Evolutionary conservation across 371 early-diverging fungal genomes (phyloP), one percentile per base, ranked within the genome.

Genomic region (Astathelohania contejeani): DNA sequence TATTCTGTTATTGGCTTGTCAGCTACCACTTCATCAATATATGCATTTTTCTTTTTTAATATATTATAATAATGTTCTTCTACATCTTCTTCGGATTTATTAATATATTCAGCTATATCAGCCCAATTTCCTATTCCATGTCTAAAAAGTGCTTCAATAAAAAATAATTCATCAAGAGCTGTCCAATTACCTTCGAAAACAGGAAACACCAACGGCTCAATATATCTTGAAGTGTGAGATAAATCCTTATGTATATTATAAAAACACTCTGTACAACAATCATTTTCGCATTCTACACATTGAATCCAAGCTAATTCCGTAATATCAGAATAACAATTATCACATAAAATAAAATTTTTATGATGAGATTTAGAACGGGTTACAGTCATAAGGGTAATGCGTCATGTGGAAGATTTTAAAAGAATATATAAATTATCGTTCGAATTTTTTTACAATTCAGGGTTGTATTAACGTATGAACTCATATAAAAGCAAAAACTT

Each of bases 121-220:
- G 53, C 29, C 66, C 67, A 71, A 49, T 74, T 74, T 26, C 72
- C 72, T 24, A 71, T 55, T 37, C 75, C 75, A 48, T 47, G 60
- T 28, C 49, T 40, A 20, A 48, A 39, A 22, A 71, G 45, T 1
- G 66, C 68, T 27, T 67, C 64, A 1, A 67, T 22, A 54, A 74
- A 67, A n/a, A 74, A 22, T 10, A 67, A 48, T 49, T 74, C 68
- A 29, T 74, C 72, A 10, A 74, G 7, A 20, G 65, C 37, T 16
- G 42, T 58, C 74, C 74, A 73, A 10, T 45, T 48, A 4, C n/a
- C 3, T 12, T 35, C 28, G 16, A 16, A 14, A 1, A 42, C 24
- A 6, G n/a, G n/a, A 4, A 24, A 45, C 1, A 20, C 27, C 19
- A 61, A 27, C n/a, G 48, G 48, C 14, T 42, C 42, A 14, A 68